Conservation (phyloP, 129 eudicot genomes). For the Tanacetum coccineum region DNA sequence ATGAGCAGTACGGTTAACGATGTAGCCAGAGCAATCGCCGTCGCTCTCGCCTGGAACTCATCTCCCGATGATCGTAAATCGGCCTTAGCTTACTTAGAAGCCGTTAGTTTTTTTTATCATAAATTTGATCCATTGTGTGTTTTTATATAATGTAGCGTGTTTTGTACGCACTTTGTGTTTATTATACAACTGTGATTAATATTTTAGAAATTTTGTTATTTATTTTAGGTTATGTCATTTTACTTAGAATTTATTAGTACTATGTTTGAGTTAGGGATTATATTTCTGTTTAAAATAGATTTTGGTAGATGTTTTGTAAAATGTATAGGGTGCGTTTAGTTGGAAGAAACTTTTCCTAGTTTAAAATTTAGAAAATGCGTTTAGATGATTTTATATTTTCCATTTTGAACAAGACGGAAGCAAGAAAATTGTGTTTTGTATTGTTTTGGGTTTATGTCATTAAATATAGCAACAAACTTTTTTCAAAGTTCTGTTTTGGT, state of each 20-base stretch:
- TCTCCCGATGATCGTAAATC: constrained; percentile 71
- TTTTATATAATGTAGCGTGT: background rate
- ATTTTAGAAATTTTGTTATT: background rate
- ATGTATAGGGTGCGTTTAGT: background rate
- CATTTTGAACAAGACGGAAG: too few species aligned
- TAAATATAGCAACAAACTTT: background rate
- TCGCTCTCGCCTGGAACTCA: constrained; percentile 74
- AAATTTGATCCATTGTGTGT: background rate
- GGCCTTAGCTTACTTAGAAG: constrained; percentile 68
- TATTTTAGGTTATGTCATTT: background rate
- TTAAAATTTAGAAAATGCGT: too few species aligned
- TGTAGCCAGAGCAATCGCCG: constrained; percentile 73
- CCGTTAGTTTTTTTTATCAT: constrained; percentile 35
- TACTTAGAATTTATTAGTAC: background rate
- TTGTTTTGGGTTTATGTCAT: background rate
- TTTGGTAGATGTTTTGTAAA: background rate
- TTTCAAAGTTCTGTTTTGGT: too few species aligned
- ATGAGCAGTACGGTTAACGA: constrained; percentile 41
- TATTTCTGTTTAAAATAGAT: background rate
- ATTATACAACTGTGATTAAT: background rate
- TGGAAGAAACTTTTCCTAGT: background rate
- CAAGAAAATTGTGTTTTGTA: too few species aligned
- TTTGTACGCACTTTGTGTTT: background rate
- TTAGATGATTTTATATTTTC: too few species aligned
- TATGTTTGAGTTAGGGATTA: constrained; percentile 4